Evolutionary conservation across 371 early-diverging fungal genomes (phyloP).

Genomic region (Umbelopsis sp.): DNA sequence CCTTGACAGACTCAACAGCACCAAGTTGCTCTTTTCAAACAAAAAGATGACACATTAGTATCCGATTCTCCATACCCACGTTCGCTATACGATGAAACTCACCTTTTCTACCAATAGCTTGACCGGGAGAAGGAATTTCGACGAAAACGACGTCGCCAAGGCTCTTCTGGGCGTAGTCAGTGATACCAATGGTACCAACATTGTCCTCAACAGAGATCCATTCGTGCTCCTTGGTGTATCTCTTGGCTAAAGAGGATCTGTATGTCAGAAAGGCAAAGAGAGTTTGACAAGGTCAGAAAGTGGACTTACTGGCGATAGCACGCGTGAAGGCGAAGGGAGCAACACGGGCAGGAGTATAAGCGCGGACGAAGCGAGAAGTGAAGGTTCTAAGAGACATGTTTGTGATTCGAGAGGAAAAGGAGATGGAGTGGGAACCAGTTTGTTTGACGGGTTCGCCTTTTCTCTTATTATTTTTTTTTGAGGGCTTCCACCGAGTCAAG

Average conservation of each 20-base stretch:
- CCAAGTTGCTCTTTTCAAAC: conserved; percentile 66
- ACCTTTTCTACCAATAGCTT: conserved; percentile 64
- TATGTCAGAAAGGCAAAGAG: background rate
- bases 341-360: conserved; percentile 40
- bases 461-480: conserved; percentile 15
- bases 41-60: background rate
- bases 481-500: conserved; percentile 19
- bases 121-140: conserved; percentile 76
- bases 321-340: conserved; percentile 13
- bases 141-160: conserved; percentile 97
- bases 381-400: conserved; percentile 51
- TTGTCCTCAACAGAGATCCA: conserved; percentile 81
- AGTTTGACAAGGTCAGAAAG: conserved; percentile 31
- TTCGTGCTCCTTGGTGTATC: conserved; percentile 91
- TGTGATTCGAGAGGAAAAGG: conserved; percentile 17
- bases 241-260: conserved; percentile 48
- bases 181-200: conserved; percentile 91
- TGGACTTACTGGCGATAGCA: conserved; percentile 37
- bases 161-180: conserved; percentile 87
- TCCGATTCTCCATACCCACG: background rate
- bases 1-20: conserved; percentile 96
- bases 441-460: conserved; percentile 15
- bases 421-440: conserved; percentile 20
- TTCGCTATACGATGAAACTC: conserved; percentile 16
- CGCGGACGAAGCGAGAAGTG: conserved; percentile 46